Conservation (phyloP, 2,329 filamentous ascomycete species). For the Trichoderma asperellum region DNA sequence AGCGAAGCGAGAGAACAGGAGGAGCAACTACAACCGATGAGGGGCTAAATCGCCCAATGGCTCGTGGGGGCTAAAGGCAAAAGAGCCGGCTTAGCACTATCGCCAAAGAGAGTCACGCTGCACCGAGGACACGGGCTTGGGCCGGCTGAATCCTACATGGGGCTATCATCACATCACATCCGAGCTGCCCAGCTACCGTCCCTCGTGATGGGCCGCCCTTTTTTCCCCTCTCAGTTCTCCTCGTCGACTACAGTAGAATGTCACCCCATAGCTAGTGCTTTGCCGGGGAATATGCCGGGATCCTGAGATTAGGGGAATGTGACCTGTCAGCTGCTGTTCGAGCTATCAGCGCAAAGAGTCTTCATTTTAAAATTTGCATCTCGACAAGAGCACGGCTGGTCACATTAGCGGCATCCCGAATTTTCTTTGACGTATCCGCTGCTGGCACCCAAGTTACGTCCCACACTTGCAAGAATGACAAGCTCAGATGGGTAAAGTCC, state of each 20-base stretch:
- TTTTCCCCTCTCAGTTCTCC: background rate
- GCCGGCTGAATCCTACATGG: conserved; percentile 34
- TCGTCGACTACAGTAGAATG: background rate
- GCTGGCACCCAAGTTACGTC: background rate
- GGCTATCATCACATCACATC: conserved; percentile 19
- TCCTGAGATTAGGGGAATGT: conserved; percentile 16
- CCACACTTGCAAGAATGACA: background rate
- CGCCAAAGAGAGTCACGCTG: conserved; percentile 25
- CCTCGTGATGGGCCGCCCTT: background rate
- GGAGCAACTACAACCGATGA: conserved; percentile 14
- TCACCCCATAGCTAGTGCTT: conserved; percentile 7
- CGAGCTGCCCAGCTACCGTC: background rate
- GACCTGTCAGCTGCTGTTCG: conserved; percentile 18
- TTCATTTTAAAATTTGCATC: conserved; percentile 20
- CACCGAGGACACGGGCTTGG: conserved; percentile 42
- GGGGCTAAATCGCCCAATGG: conserved; percentile 12
- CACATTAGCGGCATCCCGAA: conserved; percentile 1
- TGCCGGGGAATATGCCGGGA: conserved; percentile 7
- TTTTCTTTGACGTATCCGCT: background rate
- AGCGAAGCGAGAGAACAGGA: conserved; percentile 18
- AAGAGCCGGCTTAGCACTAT: conserved; percentile 11
- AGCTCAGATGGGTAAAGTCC: background rate
- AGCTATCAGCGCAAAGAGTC: conserved; percentile 6
- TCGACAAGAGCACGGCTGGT: conserved; percentile 15
- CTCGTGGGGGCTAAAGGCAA: conserved; percentile 18